Evolutionary conservation across 371 early-diverging fungal species (phyloP).

Genomic region (Mortierella sp.): DNA sequence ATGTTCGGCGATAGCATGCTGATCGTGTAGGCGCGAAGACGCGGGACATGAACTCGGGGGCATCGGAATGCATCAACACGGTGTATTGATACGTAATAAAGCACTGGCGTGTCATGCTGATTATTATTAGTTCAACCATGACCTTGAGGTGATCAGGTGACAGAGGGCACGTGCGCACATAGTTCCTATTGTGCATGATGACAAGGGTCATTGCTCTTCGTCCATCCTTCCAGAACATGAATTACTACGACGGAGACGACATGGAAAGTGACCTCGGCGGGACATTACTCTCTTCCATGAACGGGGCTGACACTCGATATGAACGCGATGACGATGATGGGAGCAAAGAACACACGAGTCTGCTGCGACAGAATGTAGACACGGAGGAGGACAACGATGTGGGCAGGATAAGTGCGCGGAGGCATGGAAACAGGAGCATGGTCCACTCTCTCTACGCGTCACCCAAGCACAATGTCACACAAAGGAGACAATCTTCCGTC

Average conservation of each 20-base stretch:
- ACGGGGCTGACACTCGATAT: not conserved
- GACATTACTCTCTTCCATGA: not conserved
- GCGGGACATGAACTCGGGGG: no score
- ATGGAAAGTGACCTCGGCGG: constrained; percentile 14
- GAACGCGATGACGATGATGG: constrained; percentile 33
- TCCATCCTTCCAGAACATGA: not conserved
- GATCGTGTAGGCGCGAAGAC: no score
- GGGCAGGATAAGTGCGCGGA: not conserved
- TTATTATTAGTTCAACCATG: no score
- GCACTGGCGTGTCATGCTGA: no score
- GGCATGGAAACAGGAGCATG: constrained; percentile 25
- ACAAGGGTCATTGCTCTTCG: no score
- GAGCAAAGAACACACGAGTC: constrained; percentile 26
- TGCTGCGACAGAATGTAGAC: constrained; percentile 5
- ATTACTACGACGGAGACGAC: constrained; percentile 2
- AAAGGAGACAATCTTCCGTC: constrained; percentile 24
- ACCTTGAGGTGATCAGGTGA: no score
- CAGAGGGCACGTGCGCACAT: no score
- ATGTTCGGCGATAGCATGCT: no score
- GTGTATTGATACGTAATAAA: no score
- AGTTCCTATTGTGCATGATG: no score
- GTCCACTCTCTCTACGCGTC: constrained; percentile 36
- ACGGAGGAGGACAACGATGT: not conserved
- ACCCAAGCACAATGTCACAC: constrained; percentile 13
- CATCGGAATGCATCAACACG: no score